Evolutionary conservation across 1,139 yeast genomes (phyloP), one percentile per base, ranked within the genome.

Genomic region (Magnusiomyces tetraspermus): DNA sequence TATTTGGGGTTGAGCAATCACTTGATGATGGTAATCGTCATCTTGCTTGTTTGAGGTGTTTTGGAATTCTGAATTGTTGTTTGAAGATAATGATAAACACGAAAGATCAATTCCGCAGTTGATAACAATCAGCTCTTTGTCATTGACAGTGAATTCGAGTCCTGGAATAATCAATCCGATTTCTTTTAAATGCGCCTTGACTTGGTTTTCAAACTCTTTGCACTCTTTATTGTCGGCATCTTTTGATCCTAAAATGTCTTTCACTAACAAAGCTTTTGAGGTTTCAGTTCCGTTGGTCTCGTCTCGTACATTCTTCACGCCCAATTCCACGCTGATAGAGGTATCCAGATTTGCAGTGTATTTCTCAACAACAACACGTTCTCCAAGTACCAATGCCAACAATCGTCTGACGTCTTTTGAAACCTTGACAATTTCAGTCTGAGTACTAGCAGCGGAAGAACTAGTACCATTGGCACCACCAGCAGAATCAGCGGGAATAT

Each of bases 311-410:
- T n/a, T n/a, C n/a, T n/a, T n/a, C n/a, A n/a, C n/a, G n/a, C n/a
- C n/a, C n/a, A n/a, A n/a, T 0, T 69, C 71, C 5, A 76, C 63
- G 0, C 58, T 57, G 1, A 70, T 63, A 21, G 83, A 82, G 59
- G 76, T 75, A 0, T 67, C 66, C 2, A 88, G 88, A 53, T 80
- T 83, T 2, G 64, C 60, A 1, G 66, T 56, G 33, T 71, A 69
- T 59, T 75, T 81, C 8, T 63, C 63, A 0, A 89, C 60, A 23
- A 70, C 70, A 0, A 86, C 69, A 54, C 96, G 70, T 60, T 88
- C 96, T 30, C 97, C 97, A 11, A 85, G 70, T 6, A 85, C 65
- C 3, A 85, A 62, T 10, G 83, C 85, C 1, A 79, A 76, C 22
- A 82, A 70, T 1, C 70, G 65, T 55, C 94, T 69, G 46, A 80